Percentiles rank a stretch among this genome's conserved stretches.
phyloP scores from a whole-genome alignment of 2,329 filamentous ascomycete species.

The Exophiala sp. region DNA sequence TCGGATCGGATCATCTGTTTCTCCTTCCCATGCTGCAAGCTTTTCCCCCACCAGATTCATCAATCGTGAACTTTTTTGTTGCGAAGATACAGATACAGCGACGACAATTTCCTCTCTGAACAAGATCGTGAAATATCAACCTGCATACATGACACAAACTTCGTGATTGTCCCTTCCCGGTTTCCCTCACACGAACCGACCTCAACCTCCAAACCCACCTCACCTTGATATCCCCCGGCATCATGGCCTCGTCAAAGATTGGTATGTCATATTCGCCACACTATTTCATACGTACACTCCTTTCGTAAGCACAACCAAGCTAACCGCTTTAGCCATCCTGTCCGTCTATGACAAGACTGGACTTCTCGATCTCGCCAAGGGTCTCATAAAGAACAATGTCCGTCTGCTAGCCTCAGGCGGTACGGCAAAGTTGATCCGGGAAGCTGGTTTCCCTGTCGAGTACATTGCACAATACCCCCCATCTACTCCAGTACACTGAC shows the following conservation, averaged over 20 bases:
- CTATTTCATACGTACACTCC: background rate
- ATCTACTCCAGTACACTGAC: conserved; percentile 6
- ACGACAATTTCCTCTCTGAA: no score
- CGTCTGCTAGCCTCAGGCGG: conserved; percentile 92
- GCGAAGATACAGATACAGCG: no score
- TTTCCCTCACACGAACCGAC: no score
- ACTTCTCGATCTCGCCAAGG: conserved; percentile 86
- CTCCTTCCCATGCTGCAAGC: no score
- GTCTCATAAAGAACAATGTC: conserved; percentile 82
- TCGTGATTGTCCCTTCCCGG: no score
- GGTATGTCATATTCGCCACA: conserved; percentile 15
- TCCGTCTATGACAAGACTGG: conserved; percentile 99
- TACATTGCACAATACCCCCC: conserved; percentile 42
- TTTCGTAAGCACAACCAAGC: background rate
- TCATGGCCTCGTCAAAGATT: conserved; percentile 22
- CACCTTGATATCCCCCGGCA: background rate
- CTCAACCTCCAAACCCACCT: no score
- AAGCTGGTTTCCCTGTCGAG: conserved; percentile 94
- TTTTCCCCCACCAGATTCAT: no score
- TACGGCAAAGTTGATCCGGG: conserved; percentile 92
- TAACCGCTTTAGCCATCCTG: conserved; percentile 65
- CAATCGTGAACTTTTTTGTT: no score
- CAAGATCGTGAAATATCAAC: no score
- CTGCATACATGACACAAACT: no score
- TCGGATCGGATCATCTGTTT: no score